Evolutionary conservation across 805 yeast genomes (phyloP), one percentile per base, ranked within the genome.

Genomic region (Kodamaea restingae): DNA sequence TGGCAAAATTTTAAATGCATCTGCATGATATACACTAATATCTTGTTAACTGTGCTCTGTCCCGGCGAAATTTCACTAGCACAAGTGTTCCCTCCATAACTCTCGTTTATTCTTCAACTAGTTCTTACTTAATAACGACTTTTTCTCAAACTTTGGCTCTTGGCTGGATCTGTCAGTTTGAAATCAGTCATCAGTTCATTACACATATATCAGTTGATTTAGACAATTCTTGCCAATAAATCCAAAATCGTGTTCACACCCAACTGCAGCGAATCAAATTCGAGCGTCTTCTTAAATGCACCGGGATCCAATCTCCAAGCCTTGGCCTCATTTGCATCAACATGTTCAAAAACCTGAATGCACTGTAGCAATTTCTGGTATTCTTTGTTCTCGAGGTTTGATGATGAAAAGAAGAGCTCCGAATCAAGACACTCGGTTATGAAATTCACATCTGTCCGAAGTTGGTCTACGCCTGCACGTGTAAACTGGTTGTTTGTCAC

Each of bases 401-500:
- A 44, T 6, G 29, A 20, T 3, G 43, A 35, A 31, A 62, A 40
- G 31, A 53, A 47, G 24, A 63, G 45, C 15, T 44, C 42, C 7
- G 39, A 48, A 10, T 44, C 44, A 26, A 65, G 43, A 18, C 48
- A 40, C 7, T 37, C 30, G 2, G 44, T 40, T 17, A 58, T 34
- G 35, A 42, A 60, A 6, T 51, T 51, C 22, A 65, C 47, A 45
- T 68, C 73, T 4, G 41, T 39, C 8, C 47, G 44, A 18, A 68
- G 51, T 45, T 67, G 72, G n/a, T 39, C 41, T 5, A 57, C 51
- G 1, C 73, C 73, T 2, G 17, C 17, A 15, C 45, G 50, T 40
- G 52, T 57, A 45, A 68, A 68, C 40, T 51, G 58, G 44, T 66
- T 66, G 42, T 67, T 68, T 24, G 70, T 61, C 28, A 68, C 50